Base-by-base conservation (phyloP, 129 eudicot species). In the Arctium lappa region DNA sequence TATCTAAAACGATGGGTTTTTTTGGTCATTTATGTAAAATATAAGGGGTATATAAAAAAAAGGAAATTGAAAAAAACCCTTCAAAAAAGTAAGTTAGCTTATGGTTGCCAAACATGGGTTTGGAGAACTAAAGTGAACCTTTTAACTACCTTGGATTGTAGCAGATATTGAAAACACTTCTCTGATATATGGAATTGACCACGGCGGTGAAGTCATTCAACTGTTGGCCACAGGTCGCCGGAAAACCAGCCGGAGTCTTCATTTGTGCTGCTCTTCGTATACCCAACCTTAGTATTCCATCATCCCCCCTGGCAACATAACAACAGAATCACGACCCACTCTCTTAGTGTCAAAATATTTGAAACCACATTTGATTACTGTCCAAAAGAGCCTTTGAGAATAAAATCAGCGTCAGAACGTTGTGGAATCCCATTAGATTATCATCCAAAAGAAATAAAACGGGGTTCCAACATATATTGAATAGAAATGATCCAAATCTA, bases 281-380 rank as follows among this genome's bases (percentile, higher is more conserved):
- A 18, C 98, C 98, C 72, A 94, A 84, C 80, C 98, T 85, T 39
- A 94, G 87, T 80, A 88, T 97, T 60, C 97, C 98, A 89, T 94
- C 97, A 70, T 88, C 97, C n/a, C 91, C 94, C 89, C 95, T 92
- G 85, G 2, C 18, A 72, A 40, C 34, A 37, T 5, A 77, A 65
- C 71, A 29, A 18, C n/a, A 12, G 65, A 53, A 53, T 53, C 65
- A 53, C 3, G 6, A 56, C 27, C 5, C 66, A 50, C 13, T 4
- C 46, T 40, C 46, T 22, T 22, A 4, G 1, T 40, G 46, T 40
- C 9, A 5, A 6, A 40, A 40, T 40, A 40, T 6, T 0, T 6
- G 1, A 40, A 33, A 33, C 36, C 36, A 1, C 36, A 33, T 33
- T 33, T 33, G 46, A 18, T 27, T 74, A 8, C 8, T 18, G 12